These are phyloP conservation scores for Fonsecaea erecta DNA, from an alignment of 2,329 filamentous ascomycete genomes.

Conservation along the genomic window DNA sequence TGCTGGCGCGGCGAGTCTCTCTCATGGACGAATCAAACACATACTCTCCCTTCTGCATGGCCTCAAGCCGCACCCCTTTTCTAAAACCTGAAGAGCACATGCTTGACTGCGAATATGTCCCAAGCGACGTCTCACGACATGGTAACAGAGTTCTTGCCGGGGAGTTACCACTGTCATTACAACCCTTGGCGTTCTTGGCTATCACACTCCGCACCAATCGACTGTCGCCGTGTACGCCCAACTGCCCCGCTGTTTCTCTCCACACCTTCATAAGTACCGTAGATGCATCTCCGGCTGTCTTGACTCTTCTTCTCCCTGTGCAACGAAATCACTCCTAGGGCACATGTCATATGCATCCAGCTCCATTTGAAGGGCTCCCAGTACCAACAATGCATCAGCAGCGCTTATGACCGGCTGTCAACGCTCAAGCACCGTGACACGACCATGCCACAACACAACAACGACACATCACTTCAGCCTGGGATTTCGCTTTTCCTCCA, in stretches of 20 bases:
- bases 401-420: neutral
- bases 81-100: neutral
- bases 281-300: neutral
- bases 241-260: neutral
- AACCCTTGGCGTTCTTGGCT: neutral
- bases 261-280: neutral
- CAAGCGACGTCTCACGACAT: neutral
- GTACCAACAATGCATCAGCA: neutral
- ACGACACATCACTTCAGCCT: neutral
- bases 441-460: neutral
- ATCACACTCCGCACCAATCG: neutral
- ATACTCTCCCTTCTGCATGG: too few species aligned
- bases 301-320: neutral
- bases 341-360: neutral
- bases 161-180: neutral
- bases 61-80: neutral
- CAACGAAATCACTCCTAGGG: neutral
- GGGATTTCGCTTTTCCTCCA: neutral
- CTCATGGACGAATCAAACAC: too few species aligned
- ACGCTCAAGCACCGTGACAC: neutral
- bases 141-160: neutral
- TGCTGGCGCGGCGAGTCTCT: neutral
- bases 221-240: neutral
- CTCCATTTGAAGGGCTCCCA: too few species aligned
- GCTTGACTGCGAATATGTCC: neutral